These are phyloP conservation scores for Ambispora gerdemannii DNA, from an alignment of 192 early-diverging fungal species.

Conservation along the genomic window DNA sequence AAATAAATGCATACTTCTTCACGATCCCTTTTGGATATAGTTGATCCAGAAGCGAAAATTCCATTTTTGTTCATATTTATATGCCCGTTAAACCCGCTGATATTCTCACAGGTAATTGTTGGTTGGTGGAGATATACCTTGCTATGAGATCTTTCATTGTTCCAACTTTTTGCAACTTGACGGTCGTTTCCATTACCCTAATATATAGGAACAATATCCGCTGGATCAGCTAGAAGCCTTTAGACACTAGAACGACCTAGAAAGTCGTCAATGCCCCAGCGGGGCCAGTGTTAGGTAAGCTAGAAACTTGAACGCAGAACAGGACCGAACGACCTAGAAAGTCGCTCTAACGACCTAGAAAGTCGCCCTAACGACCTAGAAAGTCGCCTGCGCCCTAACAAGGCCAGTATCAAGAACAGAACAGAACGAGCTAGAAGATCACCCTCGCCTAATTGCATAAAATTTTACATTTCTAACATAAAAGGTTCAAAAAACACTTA, in stretches of 20 bases:
- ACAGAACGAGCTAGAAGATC: conserved; percentile 24
- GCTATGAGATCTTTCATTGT: no score
- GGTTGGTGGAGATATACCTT: no score
- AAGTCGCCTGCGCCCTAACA: conserved; percentile 25
- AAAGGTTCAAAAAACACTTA: neutral
- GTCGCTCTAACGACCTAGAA: conserved; percentile 18
- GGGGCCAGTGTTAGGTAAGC: conserved; percentile 15
- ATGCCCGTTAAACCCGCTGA: no score
- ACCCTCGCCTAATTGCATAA: conserved; percentile 9
- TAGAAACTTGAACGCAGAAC: neutral
- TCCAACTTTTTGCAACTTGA: neutral
- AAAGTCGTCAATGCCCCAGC: conserved; percentile 19
- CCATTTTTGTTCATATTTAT: no score
- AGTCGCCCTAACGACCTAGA: conserved; percentile 6
- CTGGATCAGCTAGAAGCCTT: conserved; percentile 13
- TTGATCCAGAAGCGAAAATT: no score
- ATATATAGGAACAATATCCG: neutral
- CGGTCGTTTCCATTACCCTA: neutral
- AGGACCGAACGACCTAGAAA: no score
- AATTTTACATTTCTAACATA: neutral
- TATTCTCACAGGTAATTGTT: no score
- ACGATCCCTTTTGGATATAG: conserved; percentile 1
- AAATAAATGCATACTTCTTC: neutral
- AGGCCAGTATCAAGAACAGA: conserved; percentile 18
- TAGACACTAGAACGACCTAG: neutral